These are phyloP conservation scores for Xylaria bambusicola DNA, from an alignment of 495 filamentous ascomycete genomes.

Conservation along the genomic window DNA sequence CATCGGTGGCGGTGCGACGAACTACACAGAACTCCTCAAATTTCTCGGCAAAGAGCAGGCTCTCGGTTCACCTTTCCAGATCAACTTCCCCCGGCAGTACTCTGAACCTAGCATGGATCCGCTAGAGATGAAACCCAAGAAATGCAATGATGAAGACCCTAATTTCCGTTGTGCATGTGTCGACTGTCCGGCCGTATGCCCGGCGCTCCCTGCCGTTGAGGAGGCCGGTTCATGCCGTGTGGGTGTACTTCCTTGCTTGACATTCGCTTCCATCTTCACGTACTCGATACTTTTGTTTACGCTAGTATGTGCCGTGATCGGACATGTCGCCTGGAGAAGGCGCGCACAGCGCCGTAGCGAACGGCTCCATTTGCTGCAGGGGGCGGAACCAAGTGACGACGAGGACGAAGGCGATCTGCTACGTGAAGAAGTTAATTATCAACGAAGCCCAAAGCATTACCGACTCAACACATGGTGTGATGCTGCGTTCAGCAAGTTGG, in stretches of 20 bases:
- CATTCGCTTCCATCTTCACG: constrained; percentile 84
- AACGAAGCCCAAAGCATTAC: constrained; percentile 73
- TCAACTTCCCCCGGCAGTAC: constrained; percentile 79
- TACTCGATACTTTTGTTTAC: constrained; percentile 74
- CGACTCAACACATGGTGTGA: constrained; percentile 76
- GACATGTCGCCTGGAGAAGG: constrained; percentile 72
- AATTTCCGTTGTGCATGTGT: constrained; percentile 88
- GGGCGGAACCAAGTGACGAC: constrained; percentile 80
- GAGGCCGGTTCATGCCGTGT: constrained; percentile 73
- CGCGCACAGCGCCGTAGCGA: constrained; percentile 74
- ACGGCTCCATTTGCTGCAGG: constrained; percentile 80
- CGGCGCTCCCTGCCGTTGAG: constrained; percentile 71
- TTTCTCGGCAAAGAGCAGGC: constrained; percentile 91
- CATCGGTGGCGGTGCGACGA: constrained; percentile 92
- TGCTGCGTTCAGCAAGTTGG: constrained; percentile 78
- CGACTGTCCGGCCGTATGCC: constrained; percentile 85
- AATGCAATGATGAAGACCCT: constrained; percentile 84
- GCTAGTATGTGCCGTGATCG: constrained; percentile 65
- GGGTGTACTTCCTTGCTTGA: constrained; percentile 83
- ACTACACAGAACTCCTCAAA: constrained; percentile 79
- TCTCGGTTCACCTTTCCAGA: constrained; percentile 93
- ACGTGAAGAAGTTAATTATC: constrained; percentile 65
- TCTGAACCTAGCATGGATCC: constrained; percentile 65
- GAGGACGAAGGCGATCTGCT: constrained; percentile 84
- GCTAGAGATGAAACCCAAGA: constrained; percentile 66